phyloP scores from a whole-genome alignment of 345 rosid species.

The Pseudoturritis turrita region DNA sequence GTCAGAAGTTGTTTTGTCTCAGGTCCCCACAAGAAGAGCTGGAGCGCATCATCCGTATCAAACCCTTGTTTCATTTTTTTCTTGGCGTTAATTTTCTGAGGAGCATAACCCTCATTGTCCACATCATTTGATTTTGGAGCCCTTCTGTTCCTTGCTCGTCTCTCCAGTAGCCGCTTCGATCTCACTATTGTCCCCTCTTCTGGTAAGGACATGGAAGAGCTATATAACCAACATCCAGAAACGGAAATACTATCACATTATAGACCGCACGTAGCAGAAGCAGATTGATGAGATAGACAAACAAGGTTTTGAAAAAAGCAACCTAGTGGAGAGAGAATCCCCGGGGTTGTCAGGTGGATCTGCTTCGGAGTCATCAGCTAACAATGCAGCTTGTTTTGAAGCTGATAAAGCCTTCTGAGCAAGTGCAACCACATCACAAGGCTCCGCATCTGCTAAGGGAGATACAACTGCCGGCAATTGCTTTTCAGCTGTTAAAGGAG shows the following conservation, averaged over 20 bases:
- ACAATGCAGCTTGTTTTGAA: slow-evolving; percentile 58
- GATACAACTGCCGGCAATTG: slow-evolving; percentile 24
- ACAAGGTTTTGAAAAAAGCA: slow-evolving; percentile 13
- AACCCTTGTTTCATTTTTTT: slow-evolving; percentile 42
- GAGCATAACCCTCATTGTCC: slow-evolving; percentile 33
- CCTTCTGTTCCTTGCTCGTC: slow-evolving; percentile 54
- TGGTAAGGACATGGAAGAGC: slow-evolving; percentile 33
- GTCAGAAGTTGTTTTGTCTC: slow-evolving; percentile 78
- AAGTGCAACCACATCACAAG: slow-evolving; percentile 40
- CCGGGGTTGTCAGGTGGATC: slow-evolving; percentile 25
- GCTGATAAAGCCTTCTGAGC: slow-evolving; percentile 77
- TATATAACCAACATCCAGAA: slow-evolving; percentile 34
- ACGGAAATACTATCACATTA: neutral
- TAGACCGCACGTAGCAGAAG: neutral
- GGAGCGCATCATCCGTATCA: slow-evolving; percentile 64
- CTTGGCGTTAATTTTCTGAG: slow-evolving; percentile 35
- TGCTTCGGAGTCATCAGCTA: slow-evolving; percentile 37
- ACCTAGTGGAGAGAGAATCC: slow-evolving; percentile 53
- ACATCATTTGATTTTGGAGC: slow-evolving; percentile 36
- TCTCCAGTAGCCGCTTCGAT: slow-evolving; percentile 57
- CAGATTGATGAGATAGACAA: slow-evolving; percentile 6
- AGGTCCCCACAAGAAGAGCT: slow-evolving; percentile 72
- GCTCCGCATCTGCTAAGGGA: slow-evolving; percentile 31
- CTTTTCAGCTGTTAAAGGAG: slow-evolving; percentile 33
- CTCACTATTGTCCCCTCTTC: slow-evolving; percentile 44